A percentile compares a stretch with the other conserved stretches of the same genome.
Evolutionary conservation across 208 protist species (phyloP).

Genomic region (Leishmania guyanensis): DNA sequence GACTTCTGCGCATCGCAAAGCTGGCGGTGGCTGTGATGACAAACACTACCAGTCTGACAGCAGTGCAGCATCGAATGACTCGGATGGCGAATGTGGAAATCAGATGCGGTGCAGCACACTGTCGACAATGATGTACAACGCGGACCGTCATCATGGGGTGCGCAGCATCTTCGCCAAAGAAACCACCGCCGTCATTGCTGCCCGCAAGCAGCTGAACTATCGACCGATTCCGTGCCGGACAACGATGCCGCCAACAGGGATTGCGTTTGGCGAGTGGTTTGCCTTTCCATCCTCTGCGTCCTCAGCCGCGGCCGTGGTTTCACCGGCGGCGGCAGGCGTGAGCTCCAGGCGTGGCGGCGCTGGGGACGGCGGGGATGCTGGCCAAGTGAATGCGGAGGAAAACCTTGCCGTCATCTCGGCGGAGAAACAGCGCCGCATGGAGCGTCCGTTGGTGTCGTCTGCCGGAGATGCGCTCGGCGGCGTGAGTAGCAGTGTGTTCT

Average conservation of each 20-base stretch:
- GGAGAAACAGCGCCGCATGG: constrained; percentile 22
- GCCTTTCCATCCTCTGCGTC: constrained; percentile 24
- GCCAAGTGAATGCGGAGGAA: background rate
- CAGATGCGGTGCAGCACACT: background rate
- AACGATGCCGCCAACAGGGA: constrained; percentile 55
- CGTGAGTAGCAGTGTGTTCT: constrained; percentile 30
- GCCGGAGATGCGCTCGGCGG: constrained; percentile 26
- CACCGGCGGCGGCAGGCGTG: background rate
- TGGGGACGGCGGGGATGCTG: background rate
- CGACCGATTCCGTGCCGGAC: constrained; percentile 47
- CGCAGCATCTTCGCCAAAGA: constrained; percentile 84
- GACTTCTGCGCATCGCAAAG: background rate
- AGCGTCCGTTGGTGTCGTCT: constrained; percentile 22
- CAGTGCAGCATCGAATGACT: background rate
- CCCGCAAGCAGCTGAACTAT: constrained; percentile 58
- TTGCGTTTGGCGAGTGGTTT: constrained; percentile 72
- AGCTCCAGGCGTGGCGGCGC: background rate
- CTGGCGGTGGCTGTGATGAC: background rate
- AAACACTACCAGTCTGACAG: background rate
- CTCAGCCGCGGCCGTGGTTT: background rate
- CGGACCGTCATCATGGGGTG: constrained; percentile 56
- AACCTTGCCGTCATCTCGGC: constrained; percentile 11
- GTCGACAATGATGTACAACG: constrained; percentile 55
- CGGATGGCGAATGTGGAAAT: background rate
- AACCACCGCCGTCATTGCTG: constrained; percentile 53